Evolutionary conservation across 164 flowering plant species (phyloP).

Genomic region (Akebia trifoliata): DNA sequence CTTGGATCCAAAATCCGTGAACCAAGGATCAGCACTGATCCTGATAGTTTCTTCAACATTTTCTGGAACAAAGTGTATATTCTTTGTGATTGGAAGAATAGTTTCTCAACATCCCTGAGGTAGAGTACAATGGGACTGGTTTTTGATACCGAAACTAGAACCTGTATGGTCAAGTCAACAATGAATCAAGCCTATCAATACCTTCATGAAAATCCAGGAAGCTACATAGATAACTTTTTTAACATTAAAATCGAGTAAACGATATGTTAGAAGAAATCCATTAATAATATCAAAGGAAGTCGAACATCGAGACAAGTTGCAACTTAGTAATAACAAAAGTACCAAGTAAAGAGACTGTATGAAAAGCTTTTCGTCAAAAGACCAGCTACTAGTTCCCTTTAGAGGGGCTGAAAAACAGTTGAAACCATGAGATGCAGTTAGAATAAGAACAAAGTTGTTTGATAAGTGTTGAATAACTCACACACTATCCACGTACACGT

Average conservation of each 20-base stretch:
- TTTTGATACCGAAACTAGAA: slow-evolving; percentile 61
- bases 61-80: slow-evolving; percentile 67
- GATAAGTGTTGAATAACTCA: too few relatives aligned
- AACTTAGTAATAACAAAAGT: neutral
- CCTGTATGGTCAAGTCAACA: slow-evolving; percentile 39
- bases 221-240: too few relatives aligned
- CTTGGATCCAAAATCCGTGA: slow-evolving; percentile 50
- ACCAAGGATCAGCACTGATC: slow-evolving; percentile 80
- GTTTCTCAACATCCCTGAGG: slow-evolving; percentile 76
- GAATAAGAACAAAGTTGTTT: neutral
- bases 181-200: neutral
- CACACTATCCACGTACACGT: too few relatives aligned
- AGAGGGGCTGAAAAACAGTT: slow-evolving; percentile 56
- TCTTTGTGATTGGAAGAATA: slow-evolving; percentile 59
- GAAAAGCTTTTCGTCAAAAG: slow-evolving; percentile 82
- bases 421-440: neutral
- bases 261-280: too few relatives aligned
- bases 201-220: too few relatives aligned
- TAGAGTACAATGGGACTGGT: slow-evolving; percentile 67
- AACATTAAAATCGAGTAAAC: too few relatives aligned
- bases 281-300: too few relatives aligned
- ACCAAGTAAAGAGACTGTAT: slow-evolving; percentile 89
- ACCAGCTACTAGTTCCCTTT: slow-evolving; percentile 77
- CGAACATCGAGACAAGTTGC: too few relatives aligned
- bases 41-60: slow-evolving; percentile 74